Base-by-base conservation (phyloP, 2,329 filamentous ascomycete genomes). In the Botryotinia globosa region DNA sequence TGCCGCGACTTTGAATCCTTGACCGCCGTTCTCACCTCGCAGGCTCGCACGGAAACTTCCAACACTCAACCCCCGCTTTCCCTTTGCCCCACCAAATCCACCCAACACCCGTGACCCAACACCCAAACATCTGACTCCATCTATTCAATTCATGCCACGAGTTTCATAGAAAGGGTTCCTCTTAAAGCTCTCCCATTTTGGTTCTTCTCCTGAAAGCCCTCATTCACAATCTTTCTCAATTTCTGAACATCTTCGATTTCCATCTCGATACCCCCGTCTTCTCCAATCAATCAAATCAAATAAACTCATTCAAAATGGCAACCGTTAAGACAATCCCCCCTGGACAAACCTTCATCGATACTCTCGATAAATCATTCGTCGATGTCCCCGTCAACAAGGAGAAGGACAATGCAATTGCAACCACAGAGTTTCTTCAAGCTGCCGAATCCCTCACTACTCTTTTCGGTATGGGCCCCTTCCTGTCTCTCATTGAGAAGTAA, bases 351-450 rank as follows among this genome's bases (percentile, higher is more conserved):
- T 94, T 94, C 85, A 91, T 98, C 84, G 90, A 97, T 81, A 92
- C 90, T 78, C 87, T 97, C 83, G 92, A 92, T 85, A 88, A 87
- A 82, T 95, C 92, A 79, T 99, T 97, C 85, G 86, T 87, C 76
- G 89, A 95, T 78, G 95, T 98, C 71, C 90, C 92, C 22, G 83
- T 97, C 78, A 89, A 94, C 79, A 85, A 87, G 75, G 86, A 87
- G 77, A 91, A 92, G 77, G 90, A 90, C 83, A 91, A 94, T 85
- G 92, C 90, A 74, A 90, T 98, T 80, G 84, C 89, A 71, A 98
- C 96, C 64, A 88, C 88, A 73, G 90, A 97, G 82, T 99, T 98
- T 84, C 91, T 98, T 76, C 92, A 97, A 77, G 96, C 96, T 73
- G 89, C 94, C 70, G 94, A 98, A 87, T 90, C 92, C 72, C 84